Evolutionary conservation across 495 filamentous ascomycete species (phyloP).

Genomic region (Xanthoparmelia taractica): DNA sequence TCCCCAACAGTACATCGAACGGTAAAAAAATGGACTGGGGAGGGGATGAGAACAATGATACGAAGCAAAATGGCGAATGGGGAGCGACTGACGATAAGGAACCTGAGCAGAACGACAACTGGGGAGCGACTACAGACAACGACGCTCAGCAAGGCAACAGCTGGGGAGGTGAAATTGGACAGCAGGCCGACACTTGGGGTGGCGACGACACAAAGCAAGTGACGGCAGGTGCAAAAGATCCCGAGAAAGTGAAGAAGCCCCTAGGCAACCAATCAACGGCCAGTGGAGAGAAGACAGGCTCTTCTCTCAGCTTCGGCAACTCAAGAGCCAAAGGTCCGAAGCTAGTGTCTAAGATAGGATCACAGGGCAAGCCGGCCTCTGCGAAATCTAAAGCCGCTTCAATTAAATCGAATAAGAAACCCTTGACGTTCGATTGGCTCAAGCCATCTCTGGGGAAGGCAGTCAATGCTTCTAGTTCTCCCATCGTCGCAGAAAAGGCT

Average conservation of each 20-base stretch:
- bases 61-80: not conserved
- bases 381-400: not conserved
- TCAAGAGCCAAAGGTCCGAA: conserved; percentile 7
- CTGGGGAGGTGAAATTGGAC: not conserved
- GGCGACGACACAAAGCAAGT: conserved; percentile 3
- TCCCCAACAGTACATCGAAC: conserved; percentile 4
- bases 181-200: not conserved
- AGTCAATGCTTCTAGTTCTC: not conserved
- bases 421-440: not conserved
- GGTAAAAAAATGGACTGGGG: conserved; percentile 8
- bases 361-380: conserved; percentile 3
- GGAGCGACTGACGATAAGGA: not conserved
- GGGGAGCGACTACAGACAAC: not conserved
- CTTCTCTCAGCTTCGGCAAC: conserved; percentile 3
- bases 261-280: not conserved
- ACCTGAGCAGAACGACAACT: not conserved
- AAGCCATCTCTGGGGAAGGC: not conserved
- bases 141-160: conserved; percentile 7
- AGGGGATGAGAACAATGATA: not conserved
- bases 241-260: not conserved
- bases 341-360: not conserved
- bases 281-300: not conserved
- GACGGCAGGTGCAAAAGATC: conserved; percentile 10
- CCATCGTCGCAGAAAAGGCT: not conserved
- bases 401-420: not conserved